These are phyloP conservation scores for Aureobasidium leucospermi DNA, from an alignment of 2,329 filamentous ascomycete genomes.

Conservation along the genomic window DNA sequence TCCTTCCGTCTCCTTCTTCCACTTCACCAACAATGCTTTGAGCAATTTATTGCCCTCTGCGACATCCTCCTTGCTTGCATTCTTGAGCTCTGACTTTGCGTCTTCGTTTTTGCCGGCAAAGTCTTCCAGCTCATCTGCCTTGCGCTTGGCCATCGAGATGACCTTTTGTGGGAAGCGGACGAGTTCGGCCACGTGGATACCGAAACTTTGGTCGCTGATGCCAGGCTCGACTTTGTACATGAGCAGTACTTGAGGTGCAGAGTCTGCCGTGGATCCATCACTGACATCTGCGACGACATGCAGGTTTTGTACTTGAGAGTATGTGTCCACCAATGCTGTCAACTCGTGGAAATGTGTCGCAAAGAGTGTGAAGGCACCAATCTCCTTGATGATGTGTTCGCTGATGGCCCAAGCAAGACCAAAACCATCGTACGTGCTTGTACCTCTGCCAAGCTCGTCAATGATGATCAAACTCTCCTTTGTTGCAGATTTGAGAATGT, in stretches of 20 bases:
- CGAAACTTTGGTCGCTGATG: slow-evolving; percentile 94
- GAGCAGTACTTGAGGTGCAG: slow-evolving; percentile 67
- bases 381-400: slow-evolving; percentile 93
- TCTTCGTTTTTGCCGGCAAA: slow-evolving; percentile 73
- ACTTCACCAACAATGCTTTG: slow-evolving; percentile 73
- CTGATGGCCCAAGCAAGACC: slow-evolving; percentile 99
- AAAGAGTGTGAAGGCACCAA: slow-evolving; percentile 89
- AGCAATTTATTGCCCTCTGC: slow-evolving; percentile 80
- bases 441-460: slow-evolving; percentile 92
- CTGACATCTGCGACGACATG: slow-evolving; percentile 93
- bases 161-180: slow-evolving; percentile 96
- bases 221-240: slow-evolving; percentile 95
- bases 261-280: slow-evolving; percentile 42
- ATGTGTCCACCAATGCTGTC: slow-evolving; percentile 79
- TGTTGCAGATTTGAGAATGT: slow-evolving; percentile 95
- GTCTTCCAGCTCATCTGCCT: slow-evolving; percentile 96
- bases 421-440: slow-evolving; percentile 96
- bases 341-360: slow-evolving; percentile 98
- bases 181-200: slow-evolving; percentile 95
- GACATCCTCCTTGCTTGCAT: slow-evolving; percentile 76
- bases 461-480: slow-evolving; percentile 96
- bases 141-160: slow-evolving; percentile 97
- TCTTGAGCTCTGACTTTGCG: slow-evolving; percentile 33
- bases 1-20: slow-evolving; percentile 65
- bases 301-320: slow-evolving; percentile 82